phyloP scores from a whole-genome alignment of 805 yeast genomes.

The Cyberlindnera mycetangii region DNA sequence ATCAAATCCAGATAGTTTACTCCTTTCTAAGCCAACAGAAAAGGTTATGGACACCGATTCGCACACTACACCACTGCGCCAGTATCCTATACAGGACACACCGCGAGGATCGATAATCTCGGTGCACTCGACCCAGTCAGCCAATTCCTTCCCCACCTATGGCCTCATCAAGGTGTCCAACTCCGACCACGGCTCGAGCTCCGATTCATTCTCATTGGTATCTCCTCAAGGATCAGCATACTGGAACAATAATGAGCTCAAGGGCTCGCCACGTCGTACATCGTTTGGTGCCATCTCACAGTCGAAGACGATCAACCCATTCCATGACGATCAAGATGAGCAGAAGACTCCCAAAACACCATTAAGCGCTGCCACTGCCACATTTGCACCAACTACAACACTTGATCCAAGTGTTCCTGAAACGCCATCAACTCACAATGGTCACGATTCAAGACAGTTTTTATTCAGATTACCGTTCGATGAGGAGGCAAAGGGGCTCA shows the following conservation, averaged over 20 bases:
- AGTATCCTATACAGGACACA: not conserved
- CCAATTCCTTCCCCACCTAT: constrained; percentile 19
- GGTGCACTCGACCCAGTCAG: constrained; percentile 10
- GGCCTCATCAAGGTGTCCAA: constrained; percentile 25
- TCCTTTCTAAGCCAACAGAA: too few species aligned
- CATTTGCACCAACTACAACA: constrained; percentile 7
- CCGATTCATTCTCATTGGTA: constrained; percentile 16
- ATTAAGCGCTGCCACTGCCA: constrained; percentile 5
- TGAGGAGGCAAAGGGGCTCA: constrained; percentile 3
- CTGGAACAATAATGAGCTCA: constrained; percentile 8
- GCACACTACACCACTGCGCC: constrained; percentile 2
- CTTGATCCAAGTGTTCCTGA: not conserved
- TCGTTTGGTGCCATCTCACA: constrained; percentile 2
- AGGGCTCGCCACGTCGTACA: constrained; percentile 3
- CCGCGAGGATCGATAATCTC: constrained; percentile 9
- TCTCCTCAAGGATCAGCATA: constrained; percentile 10
- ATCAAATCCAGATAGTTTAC: too few species aligned
- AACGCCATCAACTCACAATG: not conserved
- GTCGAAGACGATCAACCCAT: constrained; percentile 2
- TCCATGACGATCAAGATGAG: constrained; percentile 1
- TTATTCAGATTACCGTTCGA: constrained; percentile 5
- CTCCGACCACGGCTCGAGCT: constrained; percentile 22
- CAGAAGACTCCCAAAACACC: constrained; percentile 10
- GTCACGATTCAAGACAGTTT: not conserved
- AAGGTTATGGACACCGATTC: not conserved